These are phyloP conservation scores for Phytophthora citrophthora DNA, from an alignment of 352 stramenopile genomes.

Conservation along the genomic window DNA sequence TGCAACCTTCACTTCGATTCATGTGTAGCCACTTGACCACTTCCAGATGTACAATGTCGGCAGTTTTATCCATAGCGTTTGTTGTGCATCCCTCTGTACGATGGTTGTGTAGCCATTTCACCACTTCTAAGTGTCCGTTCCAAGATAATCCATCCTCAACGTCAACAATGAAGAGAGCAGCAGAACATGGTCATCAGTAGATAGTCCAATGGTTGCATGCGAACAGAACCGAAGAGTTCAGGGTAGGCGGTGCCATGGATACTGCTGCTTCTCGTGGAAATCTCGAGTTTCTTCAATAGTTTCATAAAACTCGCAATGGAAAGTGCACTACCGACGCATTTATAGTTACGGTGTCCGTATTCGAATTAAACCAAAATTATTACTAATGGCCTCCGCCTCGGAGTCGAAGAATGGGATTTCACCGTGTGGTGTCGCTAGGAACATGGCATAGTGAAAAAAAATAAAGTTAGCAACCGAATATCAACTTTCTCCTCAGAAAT, in stretches of 20 bases:
- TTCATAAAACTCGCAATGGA: not conserved
- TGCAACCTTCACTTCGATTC: slow-evolving; percentile 12
- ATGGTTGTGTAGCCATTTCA: slow-evolving; percentile 3
- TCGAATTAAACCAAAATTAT: too few species aligned
- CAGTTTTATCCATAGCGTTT: slow-evolving; percentile 5
- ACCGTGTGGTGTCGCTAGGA: slow-evolving; percentile 27
- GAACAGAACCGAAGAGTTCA: not conserved
- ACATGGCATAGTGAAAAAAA: slow-evolving; percentile 21
- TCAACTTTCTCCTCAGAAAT: too few species aligned
- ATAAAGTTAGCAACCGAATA: too few species aligned
- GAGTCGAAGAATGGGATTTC: slow-evolving; percentile 31
- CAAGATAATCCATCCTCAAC: too few species aligned
- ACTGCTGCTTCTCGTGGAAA: not conserved
- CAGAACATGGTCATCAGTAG: too few species aligned
- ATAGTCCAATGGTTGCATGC: slow-evolving; percentile 2
- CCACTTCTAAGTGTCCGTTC: not conserved
- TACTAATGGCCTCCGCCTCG: slow-evolving; percentile 14
- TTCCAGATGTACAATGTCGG: not conserved
- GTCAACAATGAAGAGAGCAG: slow-evolving; percentile 2
- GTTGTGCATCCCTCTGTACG: slow-evolving; percentile 3
- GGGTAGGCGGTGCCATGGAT: not conserved
- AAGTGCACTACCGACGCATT: not conserved
- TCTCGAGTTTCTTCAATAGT: slow-evolving; percentile 6
- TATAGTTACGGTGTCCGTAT: too few species aligned
- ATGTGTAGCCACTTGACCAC: slow-evolving; percentile 8